Evolutionary conservation across 140 eudicot genomes (phyloP).

Genomic region (Bidens hawaiensis): DNA sequence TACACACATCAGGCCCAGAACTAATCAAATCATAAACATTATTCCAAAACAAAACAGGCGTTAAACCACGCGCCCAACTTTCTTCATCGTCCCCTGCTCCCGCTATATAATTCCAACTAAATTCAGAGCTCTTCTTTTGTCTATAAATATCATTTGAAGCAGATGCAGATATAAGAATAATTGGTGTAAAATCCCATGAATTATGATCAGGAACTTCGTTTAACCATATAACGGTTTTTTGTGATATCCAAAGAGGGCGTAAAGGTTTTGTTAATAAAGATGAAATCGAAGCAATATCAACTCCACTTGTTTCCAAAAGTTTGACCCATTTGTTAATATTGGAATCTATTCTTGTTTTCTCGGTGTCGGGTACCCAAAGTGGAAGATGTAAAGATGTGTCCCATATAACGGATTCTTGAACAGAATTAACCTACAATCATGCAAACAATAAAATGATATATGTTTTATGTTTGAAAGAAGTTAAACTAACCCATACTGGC

Average conservation of each 20-base stretch:
- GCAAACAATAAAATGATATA: not conserved
- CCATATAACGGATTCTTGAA: slow-evolving; percentile 42
- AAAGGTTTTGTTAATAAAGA: slow-evolving; percentile 62
- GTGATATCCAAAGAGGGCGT: slow-evolving; percentile 94
- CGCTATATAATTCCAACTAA: slow-evolving; percentile 88
- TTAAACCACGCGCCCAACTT: slow-evolving; percentile 93
- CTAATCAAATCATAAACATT: slow-evolving; percentile 64
- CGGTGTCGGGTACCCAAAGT: slow-evolving; percentile 79
- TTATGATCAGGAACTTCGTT: slow-evolving; percentile 86
- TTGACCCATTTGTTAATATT: slow-evolving; percentile 61
- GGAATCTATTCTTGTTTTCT: slow-evolving; percentile 47
- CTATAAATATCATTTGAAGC: slow-evolving; percentile 43
- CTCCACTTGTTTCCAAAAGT: slow-evolving; percentile 72
- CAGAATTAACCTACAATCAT: slow-evolving; percentile 29
- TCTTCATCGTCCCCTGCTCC: slow-evolving; percentile 99
- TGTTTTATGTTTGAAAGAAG: not conserved
- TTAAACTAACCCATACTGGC: not conserved
- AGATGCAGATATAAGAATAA: slow-evolving; percentile 88
- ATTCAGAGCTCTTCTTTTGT: slow-evolving; percentile 69
- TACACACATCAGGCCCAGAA: slow-evolving; percentile 79
- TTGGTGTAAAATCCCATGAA: slow-evolving; percentile 93
- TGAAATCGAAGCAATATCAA: slow-evolving; percentile 74
- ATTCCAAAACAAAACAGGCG: slow-evolving; percentile 81
- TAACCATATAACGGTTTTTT: slow-evolving; percentile 83
- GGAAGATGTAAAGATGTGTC: slow-evolving; percentile 91